Evolutionary conservation across 495 filamentous ascomycete genomes (phyloP).

Genomic region (Tuber aestivum): DNA sequence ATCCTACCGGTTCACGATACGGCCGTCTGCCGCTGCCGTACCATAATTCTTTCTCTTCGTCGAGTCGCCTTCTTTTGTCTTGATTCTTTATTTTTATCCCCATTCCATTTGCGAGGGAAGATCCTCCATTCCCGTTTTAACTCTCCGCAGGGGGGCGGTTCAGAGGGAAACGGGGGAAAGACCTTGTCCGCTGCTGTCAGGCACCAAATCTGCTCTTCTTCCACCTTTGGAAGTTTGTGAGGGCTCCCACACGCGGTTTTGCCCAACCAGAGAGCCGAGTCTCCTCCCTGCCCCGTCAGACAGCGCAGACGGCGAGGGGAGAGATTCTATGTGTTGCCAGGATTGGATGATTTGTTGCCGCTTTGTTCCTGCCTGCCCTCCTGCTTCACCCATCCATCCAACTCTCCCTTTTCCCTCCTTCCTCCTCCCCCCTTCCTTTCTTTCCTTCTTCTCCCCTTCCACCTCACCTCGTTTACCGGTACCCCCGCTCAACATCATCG

Average conservation of each 20-base stretch:
- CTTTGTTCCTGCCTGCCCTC: conserved; percentile 4
- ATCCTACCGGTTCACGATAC: too few species aligned
- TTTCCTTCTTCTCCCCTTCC: conserved; percentile 20
- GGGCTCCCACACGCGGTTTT: background rate
- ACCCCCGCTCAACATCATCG: conserved; percentile 12
- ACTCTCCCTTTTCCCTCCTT: conserved; percentile 8
- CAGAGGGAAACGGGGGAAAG: background rate
- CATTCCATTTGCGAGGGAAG: background rate
- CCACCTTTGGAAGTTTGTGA: background rate
- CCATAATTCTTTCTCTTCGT: background rate
- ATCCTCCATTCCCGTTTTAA: conserved; percentile 6
- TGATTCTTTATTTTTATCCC: conserved; percentile 5
- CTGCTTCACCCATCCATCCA: background rate
- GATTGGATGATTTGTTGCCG: conserved; percentile 4
- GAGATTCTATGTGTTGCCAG: conserved; percentile 4
- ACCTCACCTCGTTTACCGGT: conserved; percentile 19
- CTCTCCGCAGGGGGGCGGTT: conserved; percentile 6
- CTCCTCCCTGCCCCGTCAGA: background rate
- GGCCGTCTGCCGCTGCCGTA: too few species aligned
- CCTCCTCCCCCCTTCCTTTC: conserved; percentile 13
- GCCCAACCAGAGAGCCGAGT: background rate
- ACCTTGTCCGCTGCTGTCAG: conserved; percentile 15
- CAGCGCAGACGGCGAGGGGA: background rate
- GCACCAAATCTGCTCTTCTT: background rate
- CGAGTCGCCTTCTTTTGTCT: background rate